Evolutionary conservation across 441 rosid species (phyloP).

Genomic region (Erodium chrysanthum): DNA sequence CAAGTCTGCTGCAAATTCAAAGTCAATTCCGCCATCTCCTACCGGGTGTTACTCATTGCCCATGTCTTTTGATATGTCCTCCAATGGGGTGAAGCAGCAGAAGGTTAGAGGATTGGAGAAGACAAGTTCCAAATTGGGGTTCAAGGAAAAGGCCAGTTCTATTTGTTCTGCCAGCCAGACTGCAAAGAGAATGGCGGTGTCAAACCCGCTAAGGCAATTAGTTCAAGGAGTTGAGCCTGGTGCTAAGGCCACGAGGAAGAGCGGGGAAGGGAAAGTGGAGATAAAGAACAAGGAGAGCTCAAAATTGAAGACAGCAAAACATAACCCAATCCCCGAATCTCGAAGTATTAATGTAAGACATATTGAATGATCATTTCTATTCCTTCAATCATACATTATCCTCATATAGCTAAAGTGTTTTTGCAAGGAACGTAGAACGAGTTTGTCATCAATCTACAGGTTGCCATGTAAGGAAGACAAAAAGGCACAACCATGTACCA

Average conservation of each 20-base stretch:
- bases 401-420: slow-evolving; percentile 11
- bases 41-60: slow-evolving; percentile 84
- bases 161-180: slow-evolving; percentile 39
- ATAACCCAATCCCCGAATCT: slow-evolving; percentile 41
- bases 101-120: slow-evolving; percentile 45
- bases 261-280: slow-evolving; percentile 91
- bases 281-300: slow-evolving; percentile 44
- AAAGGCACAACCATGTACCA: slow-evolving; percentile 35
- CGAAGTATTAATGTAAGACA: slow-evolving; percentile 55
- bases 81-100: slow-evolving; percentile 69
- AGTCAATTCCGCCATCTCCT: slow-evolving; percentile 79
- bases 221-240: slow-evolving; percentile 73
- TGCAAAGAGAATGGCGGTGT: slow-evolving; percentile 42
- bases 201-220: slow-evolving; percentile 35
- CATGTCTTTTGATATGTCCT: slow-evolving; percentile 67
- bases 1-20: slow-evolving; percentile 41
- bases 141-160: slow-evolving; percentile 40
- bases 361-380: not conserved
- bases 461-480: slow-evolving; percentile 46
- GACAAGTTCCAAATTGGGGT: slow-evolving; percentile 36
- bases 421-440: slow-evolving; percentile 63
- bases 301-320: slow-evolving; percentile 33
- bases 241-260: slow-evolving; percentile 80
- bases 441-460: slow-evolving; percentile 52
- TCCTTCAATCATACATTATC: not conserved